A percentile compares a stretch with the other conserved stretches of the same genome.
Conservation (phyloP, 345 rosid species). For the Melaleuca quinquenervia region DNA sequence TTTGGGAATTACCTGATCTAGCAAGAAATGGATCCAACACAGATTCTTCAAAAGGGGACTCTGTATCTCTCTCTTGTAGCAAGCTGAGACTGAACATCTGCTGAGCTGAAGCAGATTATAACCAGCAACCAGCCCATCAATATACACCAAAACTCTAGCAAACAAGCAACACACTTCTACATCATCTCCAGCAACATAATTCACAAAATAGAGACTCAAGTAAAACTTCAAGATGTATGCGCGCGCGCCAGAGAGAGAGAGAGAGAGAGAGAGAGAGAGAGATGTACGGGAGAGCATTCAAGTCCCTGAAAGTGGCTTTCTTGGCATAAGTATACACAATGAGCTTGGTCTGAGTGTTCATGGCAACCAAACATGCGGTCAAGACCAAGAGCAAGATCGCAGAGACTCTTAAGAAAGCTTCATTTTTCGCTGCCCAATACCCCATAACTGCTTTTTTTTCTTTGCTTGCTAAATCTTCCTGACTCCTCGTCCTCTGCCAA, state of each 20-base stretch:
- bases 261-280: background rate
- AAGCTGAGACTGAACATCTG: slow-evolving; percentile 10
- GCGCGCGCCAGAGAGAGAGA: rapidly evolving
- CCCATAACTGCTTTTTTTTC: background rate
- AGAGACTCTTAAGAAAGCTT: slow-evolving; percentile 28
- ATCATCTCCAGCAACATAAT: background rate
- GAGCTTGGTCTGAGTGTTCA: slow-evolving; percentile 34
- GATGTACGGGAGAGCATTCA: slow-evolving; percentile 34
- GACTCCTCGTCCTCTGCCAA: background rate
- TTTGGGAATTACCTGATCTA: slow-evolving; percentile 47
- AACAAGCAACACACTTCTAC: background rate
- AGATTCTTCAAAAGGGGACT: background rate
- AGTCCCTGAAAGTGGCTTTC: slow-evolving; percentile 33
- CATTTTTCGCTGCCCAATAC: slow-evolving; percentile 9
- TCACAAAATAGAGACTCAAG: background rate
- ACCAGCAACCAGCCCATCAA: slow-evolving; percentile 35
- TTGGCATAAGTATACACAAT: slow-evolving; percentile 17
- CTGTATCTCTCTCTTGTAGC: background rate
- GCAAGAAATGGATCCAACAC: slow-evolving; percentile 27
- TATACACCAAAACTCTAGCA: slow-evolving; percentile 14
- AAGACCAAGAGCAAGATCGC: slow-evolving; percentile 19
- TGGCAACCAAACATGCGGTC: slow-evolving; percentile 27
- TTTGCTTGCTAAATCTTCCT: background rate
- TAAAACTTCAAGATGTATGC: no score
- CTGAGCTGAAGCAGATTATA: slow-evolving; percentile 51